These are phyloP conservation scores for Cordyceps militaris DNA, from an alignment of 2,329 filamentous ascomycete genomes.

Conservation along the genomic window DNA sequence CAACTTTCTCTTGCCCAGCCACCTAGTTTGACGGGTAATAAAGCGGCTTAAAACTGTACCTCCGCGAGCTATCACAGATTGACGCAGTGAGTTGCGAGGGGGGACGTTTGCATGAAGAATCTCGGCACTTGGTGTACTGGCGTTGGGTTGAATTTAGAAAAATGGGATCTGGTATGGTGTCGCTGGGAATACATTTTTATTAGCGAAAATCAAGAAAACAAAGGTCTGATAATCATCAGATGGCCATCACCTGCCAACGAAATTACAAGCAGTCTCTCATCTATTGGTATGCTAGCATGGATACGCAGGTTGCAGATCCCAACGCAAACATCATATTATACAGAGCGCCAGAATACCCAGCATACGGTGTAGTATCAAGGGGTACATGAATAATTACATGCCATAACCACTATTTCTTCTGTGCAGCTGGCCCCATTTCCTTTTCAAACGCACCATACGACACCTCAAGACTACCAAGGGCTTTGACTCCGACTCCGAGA, in stretches of 20 bases:
- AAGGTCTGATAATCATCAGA: neutral
- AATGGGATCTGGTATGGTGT: neutral
- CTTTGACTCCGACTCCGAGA: constrained; percentile 68
- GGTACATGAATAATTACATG: neutral
- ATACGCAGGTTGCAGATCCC: neutral
- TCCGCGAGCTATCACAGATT: neutral
- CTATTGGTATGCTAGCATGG: neutral
- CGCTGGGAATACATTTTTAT: neutral
- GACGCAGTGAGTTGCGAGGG: neutral
- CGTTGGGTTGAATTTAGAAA: constrained; percentile 3
- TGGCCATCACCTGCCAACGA: neutral
- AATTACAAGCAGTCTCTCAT: neutral
- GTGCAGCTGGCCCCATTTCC: constrained; percentile 81
- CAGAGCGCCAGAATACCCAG: neutral
- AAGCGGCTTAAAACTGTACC: neutral
- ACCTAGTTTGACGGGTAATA: constrained; percentile 56
- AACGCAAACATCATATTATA: neutral
- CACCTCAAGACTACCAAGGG: constrained; percentile 74
- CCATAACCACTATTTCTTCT: constrained; percentile 61
- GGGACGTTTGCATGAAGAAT: neutral
- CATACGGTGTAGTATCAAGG: neutral
- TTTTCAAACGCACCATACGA: constrained; percentile 95
- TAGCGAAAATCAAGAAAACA: neutral
- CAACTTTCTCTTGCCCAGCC: constrained; percentile 89
- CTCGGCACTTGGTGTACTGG: neutral